These are phyloP conservation scores for Leishmania amazonensis DNA, from an alignment of 208 protist species.

Conservation along the genomic window DNA sequence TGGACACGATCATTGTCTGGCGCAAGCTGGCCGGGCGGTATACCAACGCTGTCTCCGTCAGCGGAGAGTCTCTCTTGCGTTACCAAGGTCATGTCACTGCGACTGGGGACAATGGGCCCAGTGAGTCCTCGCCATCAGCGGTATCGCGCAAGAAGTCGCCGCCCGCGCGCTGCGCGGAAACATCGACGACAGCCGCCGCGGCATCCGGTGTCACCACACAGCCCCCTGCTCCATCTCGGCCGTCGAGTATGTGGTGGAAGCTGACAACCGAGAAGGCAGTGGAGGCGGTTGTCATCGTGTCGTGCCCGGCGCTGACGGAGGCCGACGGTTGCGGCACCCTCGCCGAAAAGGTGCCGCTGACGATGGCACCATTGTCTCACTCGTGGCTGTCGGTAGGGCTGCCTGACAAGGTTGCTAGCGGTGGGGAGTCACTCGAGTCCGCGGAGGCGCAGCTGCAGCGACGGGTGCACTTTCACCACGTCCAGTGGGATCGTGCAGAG, in stretches of 20 bases:
- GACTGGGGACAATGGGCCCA: not conserved
- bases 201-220: not conserved
- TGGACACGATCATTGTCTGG: conserved; percentile 73
- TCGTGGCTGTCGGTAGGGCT: not conserved
- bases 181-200: not conserved
- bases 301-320: conserved; percentile 18
- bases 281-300: conserved; percentile 30
- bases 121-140: conserved; percentile 5
- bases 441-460: conserved; percentile 17
- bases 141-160: not conserved
- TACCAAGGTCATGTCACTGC: conserved; percentile 1
- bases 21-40: conserved; percentile 42
- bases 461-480: conserved; percentile 52
- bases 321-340: not conserved
- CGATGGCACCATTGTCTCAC: not conserved
- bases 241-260: conserved; percentile 31
- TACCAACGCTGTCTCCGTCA: conserved; percentile 21
- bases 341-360: too few relatives aligned
- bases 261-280: conserved; percentile 18
- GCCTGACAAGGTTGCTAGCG: not conserved
- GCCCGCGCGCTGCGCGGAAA: conserved; percentile 7
- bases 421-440: not conserved
- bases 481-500: conserved; percentile 70
- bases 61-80: conserved; percentile 25
- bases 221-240: not conserved